Base-by-base conservation (phyloP, 129 eudicot genomes). In the Artemisia argyi region DNA sequence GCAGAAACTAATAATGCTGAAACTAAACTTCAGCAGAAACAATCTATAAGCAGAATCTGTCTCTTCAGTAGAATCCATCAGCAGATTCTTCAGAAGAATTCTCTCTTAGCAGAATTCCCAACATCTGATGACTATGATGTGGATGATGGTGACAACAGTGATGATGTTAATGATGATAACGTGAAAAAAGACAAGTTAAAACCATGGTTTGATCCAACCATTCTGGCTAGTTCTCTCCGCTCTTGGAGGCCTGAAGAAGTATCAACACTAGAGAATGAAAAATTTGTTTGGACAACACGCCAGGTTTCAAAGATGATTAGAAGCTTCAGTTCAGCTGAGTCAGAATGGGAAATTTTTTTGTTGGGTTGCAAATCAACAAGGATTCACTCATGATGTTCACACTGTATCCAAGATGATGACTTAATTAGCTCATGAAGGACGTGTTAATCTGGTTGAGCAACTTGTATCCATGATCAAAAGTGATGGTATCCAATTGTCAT, bases 191-290 rank as follows among this genome's bases (percentile, higher is more conserved):
- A 82, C 26, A 83, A 79, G 66, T 67, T 87, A 74, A 85, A 78
- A 80, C 97, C 96, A 2, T 90, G 98, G 98, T 83, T 94, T 55
- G 98, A 90, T 52, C 96, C 97, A 4, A 78, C 52, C 28, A 79
- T 96, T 54, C 86, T 94, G 66, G 96, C 96, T 10, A 80, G 83
- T 63, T 91, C 91, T 20, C 67, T 90, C 74, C 68, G 50, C 32
- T 55, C 71, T 50, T 94, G 98, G 98, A 80, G 83, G 46, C 76
- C 83, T 15, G 91, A 84, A 59, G 97, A 94, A 49, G 87, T 94
- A 11, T 78, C 85, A 26, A 72, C 93, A 14, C 71, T 94, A 19
- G 88, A 94, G 66, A 81, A 75, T 65, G 97, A 97, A 20, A 83
- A 88, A 6, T 71, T 94, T 55, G 80, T 88, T 30, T 94, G 98